These are phyloP conservation scores for Triticum timopheevii DNA, from an alignment of 176 grass and related monocot species.

Conservation along the genomic window DNA sequence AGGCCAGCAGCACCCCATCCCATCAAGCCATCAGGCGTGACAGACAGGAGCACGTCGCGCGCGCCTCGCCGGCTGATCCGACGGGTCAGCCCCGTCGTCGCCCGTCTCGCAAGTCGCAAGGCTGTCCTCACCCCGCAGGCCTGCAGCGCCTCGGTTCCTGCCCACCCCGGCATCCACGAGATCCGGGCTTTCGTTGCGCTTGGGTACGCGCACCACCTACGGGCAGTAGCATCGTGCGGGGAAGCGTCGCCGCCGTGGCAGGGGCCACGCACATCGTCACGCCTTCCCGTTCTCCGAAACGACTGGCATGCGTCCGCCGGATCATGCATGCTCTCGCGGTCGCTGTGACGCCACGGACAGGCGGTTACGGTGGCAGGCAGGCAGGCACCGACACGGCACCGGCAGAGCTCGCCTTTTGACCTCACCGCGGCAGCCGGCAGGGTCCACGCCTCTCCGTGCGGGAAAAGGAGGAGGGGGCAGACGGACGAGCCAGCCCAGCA, in stretches of 20 bases:
- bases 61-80: neutral
- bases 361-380: no score
- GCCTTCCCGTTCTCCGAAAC: no score
- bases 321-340: no score
- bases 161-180: no score
- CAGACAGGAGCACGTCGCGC: neutral
- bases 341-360: no score
- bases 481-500: neutral
- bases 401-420: slow-evolving; percentile 4
- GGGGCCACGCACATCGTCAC: no score
- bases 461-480: neutral
- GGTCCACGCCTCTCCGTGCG: neutral
- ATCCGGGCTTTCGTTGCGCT: no score
- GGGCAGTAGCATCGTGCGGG: no score
- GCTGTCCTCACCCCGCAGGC: neutral
- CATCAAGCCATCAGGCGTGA: neutral
- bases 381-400: neutral
- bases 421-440: neutral
- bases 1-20: neutral
- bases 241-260: no score
- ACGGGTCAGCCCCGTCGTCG: neutral
- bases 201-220: no score
- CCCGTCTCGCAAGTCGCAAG: neutral
- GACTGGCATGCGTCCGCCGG: no score
- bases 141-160: no score